phyloP scores from a whole-genome alignment of 257 asterid species.

The Perilla frutescens region DNA sequence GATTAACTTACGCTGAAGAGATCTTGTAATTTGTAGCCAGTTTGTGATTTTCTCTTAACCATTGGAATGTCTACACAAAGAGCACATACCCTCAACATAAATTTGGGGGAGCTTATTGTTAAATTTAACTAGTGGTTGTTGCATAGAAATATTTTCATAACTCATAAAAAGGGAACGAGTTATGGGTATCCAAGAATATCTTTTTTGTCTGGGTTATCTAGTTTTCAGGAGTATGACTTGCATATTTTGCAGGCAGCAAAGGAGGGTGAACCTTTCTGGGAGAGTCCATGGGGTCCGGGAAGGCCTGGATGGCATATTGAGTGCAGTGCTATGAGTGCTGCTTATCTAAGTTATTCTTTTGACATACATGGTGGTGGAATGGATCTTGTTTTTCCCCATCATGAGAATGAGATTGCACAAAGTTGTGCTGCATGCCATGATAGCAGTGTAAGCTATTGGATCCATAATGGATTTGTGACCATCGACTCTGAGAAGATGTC shows the following conservation, averaged over 20 bases:
- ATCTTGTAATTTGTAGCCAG: conserved; percentile 15
- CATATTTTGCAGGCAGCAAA: conserved; percentile 81
- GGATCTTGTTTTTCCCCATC: conserved; percentile 98
- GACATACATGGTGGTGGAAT: conserved; percentile 99
- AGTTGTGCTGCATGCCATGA: conserved; percentile 88
- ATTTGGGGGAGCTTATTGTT: neutral
- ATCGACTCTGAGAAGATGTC: conserved; percentile 96
- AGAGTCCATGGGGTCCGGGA: conserved; percentile 99
- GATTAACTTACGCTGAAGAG: neutral
- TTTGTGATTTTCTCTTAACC: neutral
- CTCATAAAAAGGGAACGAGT: conserved; percentile 14
- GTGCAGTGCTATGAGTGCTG: conserved; percentile 99
- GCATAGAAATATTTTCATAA: conserved; percentile 7
- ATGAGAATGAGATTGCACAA: conserved; percentile 99
- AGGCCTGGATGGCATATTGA: conserved; percentile 99
- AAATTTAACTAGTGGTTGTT: neutral
- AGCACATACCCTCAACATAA: neutral
- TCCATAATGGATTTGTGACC: conserved; percentile 96
- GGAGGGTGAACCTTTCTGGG: conserved; percentile 97
- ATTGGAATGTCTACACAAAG: neutral
- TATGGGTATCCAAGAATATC: neutral
- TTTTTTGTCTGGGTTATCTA: conserved; percentile 19
- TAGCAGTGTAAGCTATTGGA: conserved; percentile 82
- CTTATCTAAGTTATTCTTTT: conserved; percentile 80
- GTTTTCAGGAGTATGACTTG: conserved; percentile 20